Conservation (phyloP, 352 stramenopile species). For the Plasmopara viticola region DNA sequence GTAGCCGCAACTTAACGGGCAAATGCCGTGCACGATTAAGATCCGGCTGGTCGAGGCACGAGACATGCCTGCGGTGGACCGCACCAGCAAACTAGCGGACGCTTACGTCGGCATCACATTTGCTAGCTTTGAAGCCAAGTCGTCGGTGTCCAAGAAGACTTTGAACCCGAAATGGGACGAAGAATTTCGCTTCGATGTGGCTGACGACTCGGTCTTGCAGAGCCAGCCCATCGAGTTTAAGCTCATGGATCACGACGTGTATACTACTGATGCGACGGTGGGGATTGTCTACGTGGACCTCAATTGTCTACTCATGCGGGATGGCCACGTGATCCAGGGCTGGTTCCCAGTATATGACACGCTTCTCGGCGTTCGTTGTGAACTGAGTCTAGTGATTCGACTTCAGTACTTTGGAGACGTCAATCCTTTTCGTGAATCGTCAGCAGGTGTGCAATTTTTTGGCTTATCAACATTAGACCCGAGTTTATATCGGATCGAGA, state of each 20-base stretch:
- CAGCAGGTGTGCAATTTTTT: constrained; percentile 96
- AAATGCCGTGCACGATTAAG: constrained; percentile 89
- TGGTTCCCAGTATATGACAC: constrained; percentile 99
- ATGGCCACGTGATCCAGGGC: constrained; percentile 89
- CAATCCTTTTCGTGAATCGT: constrained; percentile 97
- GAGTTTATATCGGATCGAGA: constrained; percentile 82
- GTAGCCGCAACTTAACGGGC: background rate
- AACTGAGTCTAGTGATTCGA: constrained; percentile 93
- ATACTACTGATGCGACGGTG: constrained; percentile 92
- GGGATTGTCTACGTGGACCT: constrained; percentile 97
- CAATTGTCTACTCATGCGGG: constrained; percentile 95
- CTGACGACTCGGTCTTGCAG: constrained; percentile 96
- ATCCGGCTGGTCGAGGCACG: constrained; percentile 86
- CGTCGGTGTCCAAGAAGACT: constrained; percentile 88
- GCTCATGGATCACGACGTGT: constrained; percentile 93
- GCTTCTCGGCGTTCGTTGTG: constrained; percentile 91
- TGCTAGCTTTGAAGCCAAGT: constrained; percentile 84
- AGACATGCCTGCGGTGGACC: constrained; percentile 83
- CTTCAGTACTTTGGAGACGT: constrained; percentile 96
- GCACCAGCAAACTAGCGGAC: constrained; percentile 74
- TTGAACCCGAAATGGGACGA: constrained; percentile 96
- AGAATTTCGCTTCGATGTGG: constrained; percentile 98
- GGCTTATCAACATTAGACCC: constrained; percentile 92
- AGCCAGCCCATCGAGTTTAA: constrained; percentile 98
- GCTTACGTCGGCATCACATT: constrained; percentile 87